A percentile compares a stretch with the other conserved stretches of the same genome.
Conservation (phyloP, 176 grass and related monocot genomes). For the Avena atlantica region DNA sequence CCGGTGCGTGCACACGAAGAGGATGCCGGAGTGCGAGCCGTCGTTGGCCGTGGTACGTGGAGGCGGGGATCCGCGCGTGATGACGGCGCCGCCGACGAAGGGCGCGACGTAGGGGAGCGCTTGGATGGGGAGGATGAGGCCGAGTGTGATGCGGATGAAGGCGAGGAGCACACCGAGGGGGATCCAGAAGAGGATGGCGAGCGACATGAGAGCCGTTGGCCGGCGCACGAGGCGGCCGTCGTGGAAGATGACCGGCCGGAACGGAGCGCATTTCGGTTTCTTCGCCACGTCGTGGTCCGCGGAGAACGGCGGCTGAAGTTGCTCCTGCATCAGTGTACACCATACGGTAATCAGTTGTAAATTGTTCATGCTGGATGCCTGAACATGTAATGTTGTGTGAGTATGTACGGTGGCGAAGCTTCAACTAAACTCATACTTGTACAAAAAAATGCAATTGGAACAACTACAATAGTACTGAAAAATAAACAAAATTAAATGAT, state of each 20-base stretch:
- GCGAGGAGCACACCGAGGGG: constrained; percentile 65
- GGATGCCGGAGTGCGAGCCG: constrained; percentile 46
- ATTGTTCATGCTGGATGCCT: background rate
- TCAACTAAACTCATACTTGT: too few relatives aligned
- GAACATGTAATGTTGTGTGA: too few relatives aligned
- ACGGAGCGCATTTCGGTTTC: constrained; percentile 25
- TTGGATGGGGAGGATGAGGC: constrained; percentile 64
- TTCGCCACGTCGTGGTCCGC: constrained; percentile 1
- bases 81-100: constrained; percentile 68
- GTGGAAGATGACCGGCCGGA: constrained; percentile 87
- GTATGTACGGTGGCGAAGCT: too few relatives aligned
- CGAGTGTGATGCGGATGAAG: constrained; percentile 74
- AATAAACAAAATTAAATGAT: too few relatives aligned
- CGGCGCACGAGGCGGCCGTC: constrained; percentile 76
- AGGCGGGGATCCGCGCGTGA: constrained; percentile 56
- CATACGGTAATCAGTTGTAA: background rate
- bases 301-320: constrained; percentile 54
- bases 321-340: constrained; percentile 53
- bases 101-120: constrained; percentile 56
- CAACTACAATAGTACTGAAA: too few relatives aligned
- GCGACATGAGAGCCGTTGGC: constrained; percentile 72
- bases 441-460: too few relatives aligned
- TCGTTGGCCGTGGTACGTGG: background rate
- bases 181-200: constrained; percentile 83
- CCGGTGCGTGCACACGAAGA: constrained; percentile 96